Evolutionary conservation across 2,329 filamentous ascomycete species (phyloP).

Genomic region (Monilinia fructigena): DNA sequence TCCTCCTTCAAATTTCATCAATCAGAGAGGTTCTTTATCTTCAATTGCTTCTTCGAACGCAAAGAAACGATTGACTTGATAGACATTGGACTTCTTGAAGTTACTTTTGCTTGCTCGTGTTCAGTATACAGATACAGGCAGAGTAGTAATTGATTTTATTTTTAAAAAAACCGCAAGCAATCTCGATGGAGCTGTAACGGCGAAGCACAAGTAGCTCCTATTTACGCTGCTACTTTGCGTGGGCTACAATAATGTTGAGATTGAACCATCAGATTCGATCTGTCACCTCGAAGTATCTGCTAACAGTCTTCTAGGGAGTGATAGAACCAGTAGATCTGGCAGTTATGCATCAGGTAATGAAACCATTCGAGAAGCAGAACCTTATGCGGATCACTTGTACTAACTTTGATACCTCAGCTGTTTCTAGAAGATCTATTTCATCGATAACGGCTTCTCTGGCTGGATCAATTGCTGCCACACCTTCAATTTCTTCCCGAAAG

Average conservation of each 20-base stretch:
- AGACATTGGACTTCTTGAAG: not conserved
- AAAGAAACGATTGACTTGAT: not conserved
- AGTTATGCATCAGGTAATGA: not conserved
- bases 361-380: not conserved
- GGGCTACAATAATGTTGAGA: not conserved
- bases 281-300: not conserved
- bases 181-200: not conserved
- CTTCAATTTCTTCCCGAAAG: not conserved
- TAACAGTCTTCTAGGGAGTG: not conserved
- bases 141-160: not conserved
- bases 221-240: not conserved
- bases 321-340: not conserved
- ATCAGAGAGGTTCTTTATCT: not conserved
- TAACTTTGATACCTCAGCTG: not conserved
- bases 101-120: not conserved
- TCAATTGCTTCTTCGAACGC: not conserved
- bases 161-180: not conserved
- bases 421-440: not conserved
- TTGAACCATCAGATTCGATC: not conserved
- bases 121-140: not conserved
- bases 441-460: not conserved
- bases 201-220: not conserved
- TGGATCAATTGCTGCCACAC: accelerated
- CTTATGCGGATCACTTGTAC: not conserved
- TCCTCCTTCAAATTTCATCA: not conserved